Evolutionary conservation across 768 basidiomycete species (phyloP), one percentile per base, ranked within the genome.

Genomic region (Auricularia sp.): DNA sequence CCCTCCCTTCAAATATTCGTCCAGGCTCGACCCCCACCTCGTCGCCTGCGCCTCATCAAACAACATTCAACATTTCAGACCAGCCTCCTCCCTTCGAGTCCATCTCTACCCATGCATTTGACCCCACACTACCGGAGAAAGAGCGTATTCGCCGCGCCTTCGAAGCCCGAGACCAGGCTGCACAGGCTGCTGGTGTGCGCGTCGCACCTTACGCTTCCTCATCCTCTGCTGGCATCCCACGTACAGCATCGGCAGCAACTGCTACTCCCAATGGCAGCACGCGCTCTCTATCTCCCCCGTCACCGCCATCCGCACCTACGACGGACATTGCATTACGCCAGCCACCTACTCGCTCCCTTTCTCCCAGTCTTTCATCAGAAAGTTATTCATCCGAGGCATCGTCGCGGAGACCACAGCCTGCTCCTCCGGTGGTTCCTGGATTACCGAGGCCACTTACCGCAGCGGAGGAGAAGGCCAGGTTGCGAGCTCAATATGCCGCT

Each of bases 381-480:
- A 58, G 51, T 8, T 33, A 54, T 64, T 51, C 47, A 51, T 51
- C 47, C 16, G 47, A 69, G 71, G 1, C 72, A 71, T 29, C 71
- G 75, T 3, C 68, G 75, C 8, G 68, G 64, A 8, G 10, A 68
- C 23, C 68, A 70, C 43, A 69, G 73, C 6, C 67, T 66, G 33
- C 72, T 68, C 21, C 74, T 6, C 47, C 47, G 47, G 16, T 18
- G 11, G 18, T 51, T 5, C 47, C 47, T 6, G 47, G 47, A 5
- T 18, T 21, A 14, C 16, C 47, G 16, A 54, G 62, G 12, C 76
- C 21, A 67, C 74, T 91, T 62, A 86, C 86, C 1, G 90, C 91
- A 2, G 85, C 84, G 0, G 90, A 92, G 69, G 91, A 93, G 74
- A 92, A 93, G 76, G 88, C 87, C 23, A 72, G 83, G 64, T 72